A percentile compares a stretch with the other conserved stretches of the same genome.
phyloP scores from a whole-genome alignment of 345 rosid genomes.

The Microcos paniculata region DNA sequence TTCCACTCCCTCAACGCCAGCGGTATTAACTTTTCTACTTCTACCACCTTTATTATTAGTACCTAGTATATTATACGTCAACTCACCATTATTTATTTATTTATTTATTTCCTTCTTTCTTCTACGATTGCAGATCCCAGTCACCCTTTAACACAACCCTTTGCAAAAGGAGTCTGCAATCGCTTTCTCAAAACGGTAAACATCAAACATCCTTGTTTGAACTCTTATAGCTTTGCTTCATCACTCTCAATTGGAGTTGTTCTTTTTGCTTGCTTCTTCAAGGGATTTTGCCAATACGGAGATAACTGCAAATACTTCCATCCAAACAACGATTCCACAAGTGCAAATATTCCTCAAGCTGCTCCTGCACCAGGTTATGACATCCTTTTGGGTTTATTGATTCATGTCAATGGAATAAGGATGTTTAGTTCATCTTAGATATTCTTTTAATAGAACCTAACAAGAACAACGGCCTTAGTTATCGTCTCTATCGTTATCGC shows the following conservation, averaged over 20 bases:
- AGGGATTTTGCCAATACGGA: slow-evolving; percentile 84
- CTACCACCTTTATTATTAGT: background rate
- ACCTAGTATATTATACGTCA: no score
- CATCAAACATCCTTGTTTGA: background rate
- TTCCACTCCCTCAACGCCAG: slow-evolving; percentile 33
- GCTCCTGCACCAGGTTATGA: slow-evolving; percentile 10
- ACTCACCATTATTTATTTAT: background rate
- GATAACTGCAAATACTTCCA: slow-evolving; percentile 83
- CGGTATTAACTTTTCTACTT: background rate
- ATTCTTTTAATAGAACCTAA: background rate
- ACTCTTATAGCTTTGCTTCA: background rate
- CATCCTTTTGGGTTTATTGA: background rate
- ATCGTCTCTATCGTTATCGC: background rate
- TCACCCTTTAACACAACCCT: slow-evolving; percentile 29
- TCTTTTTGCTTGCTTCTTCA: slow-evolving; percentile 17
- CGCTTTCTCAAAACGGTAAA: slow-evolving; percentile 59
- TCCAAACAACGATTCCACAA: slow-evolving; percentile 33
- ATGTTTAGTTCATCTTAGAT: background rate
- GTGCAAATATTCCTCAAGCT: background rate
- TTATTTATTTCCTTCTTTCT: background rate
- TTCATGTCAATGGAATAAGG: background rate
- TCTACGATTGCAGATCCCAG: slow-evolving; percentile 24
- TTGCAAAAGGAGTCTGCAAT: slow-evolving; percentile 54
- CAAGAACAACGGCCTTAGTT: background rate
- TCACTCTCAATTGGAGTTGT: background rate